A percentile compares a stretch with the other conserved stretches of the same genome.
Conservation (phyloP, 176 grass and related monocot species). For the Oryza glumipatula region DNA sequence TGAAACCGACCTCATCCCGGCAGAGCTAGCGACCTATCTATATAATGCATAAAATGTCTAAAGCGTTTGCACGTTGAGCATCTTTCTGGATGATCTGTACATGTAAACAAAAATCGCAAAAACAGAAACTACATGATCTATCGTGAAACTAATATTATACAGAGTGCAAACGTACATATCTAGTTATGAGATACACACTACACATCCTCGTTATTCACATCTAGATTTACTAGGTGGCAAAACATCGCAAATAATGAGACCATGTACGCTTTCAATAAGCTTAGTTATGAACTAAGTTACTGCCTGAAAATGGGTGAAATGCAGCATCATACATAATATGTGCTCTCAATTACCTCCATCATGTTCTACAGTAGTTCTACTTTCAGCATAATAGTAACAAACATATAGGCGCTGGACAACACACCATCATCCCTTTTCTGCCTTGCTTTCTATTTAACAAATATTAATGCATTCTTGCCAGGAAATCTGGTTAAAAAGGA, state of each 20-base stretch:
- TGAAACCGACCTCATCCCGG: no score
- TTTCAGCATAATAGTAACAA: background rate
- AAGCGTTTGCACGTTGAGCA: background rate
- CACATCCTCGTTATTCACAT: background rate
- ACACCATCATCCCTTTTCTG: background rate
- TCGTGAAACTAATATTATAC: background rate
- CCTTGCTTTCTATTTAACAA: slow-evolving; percentile 8
- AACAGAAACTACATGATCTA: background rate
- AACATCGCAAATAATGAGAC: background rate
- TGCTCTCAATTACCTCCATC: background rate
- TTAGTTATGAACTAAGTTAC: background rate
- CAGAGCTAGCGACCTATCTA: no score
- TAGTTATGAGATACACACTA: background rate
- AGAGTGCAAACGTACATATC: slow-evolving; percentile 8
- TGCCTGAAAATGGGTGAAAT: background rate
- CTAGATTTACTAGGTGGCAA: background rate
- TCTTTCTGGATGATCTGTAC: background rate
- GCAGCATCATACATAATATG: background rate
- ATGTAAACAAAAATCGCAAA: background rate
- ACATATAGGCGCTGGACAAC: background rate
- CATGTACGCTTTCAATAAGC: background rate
- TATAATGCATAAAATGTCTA: background rate
- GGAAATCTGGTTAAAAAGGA: slow-evolving; percentile 16
- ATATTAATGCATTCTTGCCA: background rate
- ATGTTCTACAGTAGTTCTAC: background rate